phyloP scores from a whole-genome alignment of 2,329 filamentous ascomycete species.

The Talaromyces marneffei region DNA sequence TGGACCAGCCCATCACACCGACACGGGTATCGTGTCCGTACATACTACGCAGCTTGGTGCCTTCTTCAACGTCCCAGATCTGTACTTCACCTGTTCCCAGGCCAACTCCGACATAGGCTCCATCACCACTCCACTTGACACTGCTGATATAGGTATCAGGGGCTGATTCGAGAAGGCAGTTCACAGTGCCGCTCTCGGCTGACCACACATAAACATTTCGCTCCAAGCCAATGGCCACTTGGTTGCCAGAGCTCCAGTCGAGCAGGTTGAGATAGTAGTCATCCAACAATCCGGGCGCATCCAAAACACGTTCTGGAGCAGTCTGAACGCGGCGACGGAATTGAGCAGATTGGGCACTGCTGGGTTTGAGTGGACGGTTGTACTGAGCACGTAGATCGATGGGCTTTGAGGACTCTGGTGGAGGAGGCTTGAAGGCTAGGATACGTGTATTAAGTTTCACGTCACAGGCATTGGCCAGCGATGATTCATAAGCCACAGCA shows the following conservation, averaged over 20 bases:
- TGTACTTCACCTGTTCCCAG: slow-evolving; percentile 94
- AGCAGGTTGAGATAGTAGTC: slow-evolving; percentile 99
- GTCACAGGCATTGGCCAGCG: slow-evolving; percentile 82
- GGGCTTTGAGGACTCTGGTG: slow-evolving; percentile 97
- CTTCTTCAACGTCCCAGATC: slow-evolving; percentile 97
- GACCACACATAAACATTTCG: slow-evolving; percentile 98
- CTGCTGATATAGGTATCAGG: slow-evolving; percentile 95
- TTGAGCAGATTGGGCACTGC: slow-evolving; percentile 68
- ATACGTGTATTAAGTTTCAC: slow-evolving; percentile 92
- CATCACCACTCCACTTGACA: slow-evolving; percentile 97
- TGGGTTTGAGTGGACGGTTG: slow-evolving; percentile 85
- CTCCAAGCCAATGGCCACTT: slow-evolving; percentile 95
- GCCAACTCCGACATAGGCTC: slow-evolving; percentile 91
- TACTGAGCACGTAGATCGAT: slow-evolving; percentile 97
- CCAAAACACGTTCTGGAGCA: slow-evolving; percentile 89
- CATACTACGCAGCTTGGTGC: slow-evolving; percentile 96
- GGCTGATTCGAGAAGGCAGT: slow-evolving; percentile 78
- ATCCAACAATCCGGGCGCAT: slow-evolving; percentile 91
- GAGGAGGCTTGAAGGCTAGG: slow-evolving; percentile 93
- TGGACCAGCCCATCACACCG: slow-evolving; percentile 98
- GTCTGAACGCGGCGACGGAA: slow-evolving; percentile 89
- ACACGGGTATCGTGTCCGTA: slow-evolving; percentile 94
- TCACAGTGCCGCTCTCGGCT: slow-evolving; percentile 84
- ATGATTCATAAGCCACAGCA: slow-evolving; percentile 85
- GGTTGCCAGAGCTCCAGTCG: slow-evolving; percentile 96